Evolutionary conservation across 169 alveolate species (phyloP).

Genomic region (Plasmodium adleri): DNA sequence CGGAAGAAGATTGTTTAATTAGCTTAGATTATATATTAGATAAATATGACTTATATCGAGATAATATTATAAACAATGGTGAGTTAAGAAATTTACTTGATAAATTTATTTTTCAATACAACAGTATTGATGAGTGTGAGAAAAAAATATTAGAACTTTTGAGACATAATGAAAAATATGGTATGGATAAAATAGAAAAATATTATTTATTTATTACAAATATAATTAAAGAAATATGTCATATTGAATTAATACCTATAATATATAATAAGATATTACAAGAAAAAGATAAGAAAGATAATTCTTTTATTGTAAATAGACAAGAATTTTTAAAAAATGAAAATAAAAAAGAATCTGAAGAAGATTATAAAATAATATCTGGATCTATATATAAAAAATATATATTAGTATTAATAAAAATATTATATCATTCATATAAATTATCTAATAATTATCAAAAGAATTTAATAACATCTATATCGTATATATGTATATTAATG

Average conservation of each 20-base stretch:
- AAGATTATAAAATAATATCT: slow-evolving; percentile 31
- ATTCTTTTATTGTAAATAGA: slow-evolving; percentile 24
- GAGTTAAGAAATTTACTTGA: slow-evolving; percentile 21
- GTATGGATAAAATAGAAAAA: slow-evolving; percentile 19
- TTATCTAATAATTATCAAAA: slow-evolving; percentile 17
- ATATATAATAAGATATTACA: slow-evolving; percentile 66
- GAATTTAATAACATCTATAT: slow-evolving; percentile 38
- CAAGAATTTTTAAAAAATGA: slow-evolving; percentile 13
- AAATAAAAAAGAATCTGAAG: slow-evolving; percentile 36
- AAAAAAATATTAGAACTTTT: slow-evolving; percentile 27
- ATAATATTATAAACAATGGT: slow-evolving; percentile 17
- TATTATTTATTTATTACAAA: slow-evolving; percentile 51
- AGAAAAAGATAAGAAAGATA: slow-evolving; percentile 36
- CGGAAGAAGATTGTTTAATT: slow-evolving; percentile 9
- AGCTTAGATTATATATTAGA: slow-evolving; percentile 25
- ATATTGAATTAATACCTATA: slow-evolving; percentile 54
- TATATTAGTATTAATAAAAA: slow-evolving; percentile 53
- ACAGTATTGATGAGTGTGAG: slow-evolving; percentile 61
- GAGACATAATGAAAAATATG: slow-evolving; percentile 31
- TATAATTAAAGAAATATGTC: slow-evolving; percentile 61
- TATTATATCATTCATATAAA: slow-evolving; percentile 39
- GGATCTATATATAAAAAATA: slow-evolving; percentile 60
- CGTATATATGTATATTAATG: slow-evolving; percentile 62
- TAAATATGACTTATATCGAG: slow-evolving; percentile 19
- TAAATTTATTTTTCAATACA: slow-evolving; percentile 54